Evolutionary conservation across 371 early-diverging fungal species (phyloP).

Genomic region (Actinomucor elegans): DNA sequence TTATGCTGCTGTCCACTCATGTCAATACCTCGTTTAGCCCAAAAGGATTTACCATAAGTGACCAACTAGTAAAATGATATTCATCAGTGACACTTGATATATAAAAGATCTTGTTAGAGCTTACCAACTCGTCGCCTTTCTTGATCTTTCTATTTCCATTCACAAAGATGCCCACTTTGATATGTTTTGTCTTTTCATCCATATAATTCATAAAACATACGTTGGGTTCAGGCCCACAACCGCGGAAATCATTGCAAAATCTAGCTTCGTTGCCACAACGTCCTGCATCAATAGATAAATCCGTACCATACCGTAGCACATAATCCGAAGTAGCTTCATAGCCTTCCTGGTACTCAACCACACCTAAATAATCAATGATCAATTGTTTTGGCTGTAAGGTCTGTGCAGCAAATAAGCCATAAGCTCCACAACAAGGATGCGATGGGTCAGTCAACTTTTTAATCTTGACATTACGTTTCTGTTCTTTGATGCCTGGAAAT

Average conservation of each 20-base stretch:
- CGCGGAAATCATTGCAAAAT: slow-evolving; percentile 55
- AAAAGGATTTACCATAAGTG: slow-evolving; percentile 53
- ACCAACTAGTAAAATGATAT: too few relatives aligned
- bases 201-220: slow-evolving; percentile 54
- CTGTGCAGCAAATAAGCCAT: slow-evolving; percentile 50
- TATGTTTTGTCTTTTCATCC: slow-evolving; percentile 44
- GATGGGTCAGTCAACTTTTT: slow-evolving; percentile 38
- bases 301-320: slow-evolving; percentile 40
- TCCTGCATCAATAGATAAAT: slow-evolving; percentile 52
- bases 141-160: slow-evolving; percentile 45
- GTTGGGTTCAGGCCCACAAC: slow-evolving; percentile 49
- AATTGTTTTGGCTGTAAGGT: slow-evolving; percentile 46
- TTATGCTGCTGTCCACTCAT: slow-evolving; percentile 43
- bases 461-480: slow-evolving; percentile 44
- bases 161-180: slow-evolving; percentile 51
- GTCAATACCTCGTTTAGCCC: slow-evolving; percentile 52
- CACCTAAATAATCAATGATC: slow-evolving; percentile 51
- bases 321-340: slow-evolving; percentile 50
- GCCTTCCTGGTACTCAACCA: slow-evolving; percentile 38
- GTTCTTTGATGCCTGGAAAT: slow-evolving; percentile 37
- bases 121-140: slow-evolving; percentile 54
- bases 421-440: slow-evolving; percentile 53
- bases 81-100: too few relatives aligned
- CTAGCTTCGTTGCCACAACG: slow-evolving; percentile 53
- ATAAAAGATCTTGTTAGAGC: too few relatives aligned